A percentile compares a stretch with the other conserved stretches of the same genome.
Conservation (phyloP, 2,329 filamentous ascomycete genomes). For the Thermothelomyces thermophilus region DNA sequence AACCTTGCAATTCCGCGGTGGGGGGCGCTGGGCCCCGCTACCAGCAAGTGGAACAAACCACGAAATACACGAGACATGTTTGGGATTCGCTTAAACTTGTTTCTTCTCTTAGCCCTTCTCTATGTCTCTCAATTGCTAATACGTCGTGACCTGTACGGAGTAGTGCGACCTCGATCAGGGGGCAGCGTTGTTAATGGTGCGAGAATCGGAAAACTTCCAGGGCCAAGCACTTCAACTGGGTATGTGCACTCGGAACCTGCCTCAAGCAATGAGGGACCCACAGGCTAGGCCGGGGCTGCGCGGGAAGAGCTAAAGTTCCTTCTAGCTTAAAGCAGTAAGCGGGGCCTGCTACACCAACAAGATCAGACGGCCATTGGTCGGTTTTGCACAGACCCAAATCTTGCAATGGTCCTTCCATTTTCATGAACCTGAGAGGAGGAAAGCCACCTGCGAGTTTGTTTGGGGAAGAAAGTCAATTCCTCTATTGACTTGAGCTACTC, state of each 20-base stretch:
- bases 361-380: constrained; percentile 6
- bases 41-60: too few species aligned
- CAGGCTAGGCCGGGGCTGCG: neutral
- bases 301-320: neutral
- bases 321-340: neutral
- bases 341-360: neutral
- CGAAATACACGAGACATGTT: too few species aligned
- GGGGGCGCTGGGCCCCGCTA: too few species aligned
- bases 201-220: neutral
- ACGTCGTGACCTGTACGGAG: neutral
- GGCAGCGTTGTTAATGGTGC: neutral
- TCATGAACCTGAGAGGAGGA: constrained; percentile 1
- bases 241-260: too few species aligned
- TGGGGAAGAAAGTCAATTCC: neutral
- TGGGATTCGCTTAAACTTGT: too few species aligned
- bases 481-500: neutral
- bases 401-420: constrained; percentile 14
- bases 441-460: too few species aligned
- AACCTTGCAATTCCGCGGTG: too few species aligned
- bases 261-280: neutral
- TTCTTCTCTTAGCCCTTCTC: too few species aligned
- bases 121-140: too few species aligned
- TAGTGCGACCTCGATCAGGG: neutral
- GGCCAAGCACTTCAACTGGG: too few species aligned
- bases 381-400: constrained; percentile 8